A percentile compares a stretch with the other conserved stretches of the same genome.
Evolutionary conservation across 2,329 filamentous ascomycete species (phyloP).

Genomic region (Colletotrichum sidae): DNA sequence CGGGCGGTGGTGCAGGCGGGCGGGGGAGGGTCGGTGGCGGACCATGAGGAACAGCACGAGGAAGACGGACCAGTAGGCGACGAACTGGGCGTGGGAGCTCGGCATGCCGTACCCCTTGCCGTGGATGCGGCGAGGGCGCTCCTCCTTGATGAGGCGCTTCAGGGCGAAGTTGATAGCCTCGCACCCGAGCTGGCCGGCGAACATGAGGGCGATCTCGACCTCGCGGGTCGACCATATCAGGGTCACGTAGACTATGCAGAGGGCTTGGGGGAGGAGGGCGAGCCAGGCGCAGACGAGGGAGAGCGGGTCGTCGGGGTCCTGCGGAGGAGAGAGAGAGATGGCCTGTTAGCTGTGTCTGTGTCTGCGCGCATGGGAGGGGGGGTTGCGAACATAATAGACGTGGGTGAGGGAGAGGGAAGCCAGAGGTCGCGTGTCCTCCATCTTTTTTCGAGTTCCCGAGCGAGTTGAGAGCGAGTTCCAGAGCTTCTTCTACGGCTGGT

Average conservation of each 20-base stretch:
- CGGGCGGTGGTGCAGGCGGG: constrained; percentile 50
- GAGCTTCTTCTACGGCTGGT: too few relatives aligned
- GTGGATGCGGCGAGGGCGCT: constrained; percentile 84
- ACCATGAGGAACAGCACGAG: constrained; percentile 86
- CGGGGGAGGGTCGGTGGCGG: constrained; percentile 66
- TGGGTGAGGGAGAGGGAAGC: constrained; percentile 95
- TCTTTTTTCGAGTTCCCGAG: constrained; percentile 24
- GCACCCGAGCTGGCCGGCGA: constrained; percentile 89
- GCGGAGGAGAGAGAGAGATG: constrained; percentile 18
- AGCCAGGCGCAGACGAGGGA: constrained; percentile 94
- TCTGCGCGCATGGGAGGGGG: background rate
- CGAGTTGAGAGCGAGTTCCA: too few relatives aligned
- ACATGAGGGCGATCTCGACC: constrained; percentile 88
- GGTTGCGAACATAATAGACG: constrained; percentile 79
- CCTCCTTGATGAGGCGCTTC: constrained; percentile 92
- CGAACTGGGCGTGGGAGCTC: constrained; percentile 92
- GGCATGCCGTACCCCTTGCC: constrained; percentile 99
- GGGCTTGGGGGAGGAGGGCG: constrained; percentile 90
- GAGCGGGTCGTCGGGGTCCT: constrained; percentile 88
- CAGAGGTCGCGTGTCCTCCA: constrained; percentile 65
- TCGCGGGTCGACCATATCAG: constrained; percentile 93
- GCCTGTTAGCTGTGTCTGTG: constrained; percentile 3
- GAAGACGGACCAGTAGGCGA: constrained; percentile 89
- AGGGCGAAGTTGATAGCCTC: constrained; percentile 91
- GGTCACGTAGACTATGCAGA: constrained; percentile 90